Conservation (phyloP, 2,329 filamentous ascomycete genomes). For the Phialocephala subalpina region DNA sequence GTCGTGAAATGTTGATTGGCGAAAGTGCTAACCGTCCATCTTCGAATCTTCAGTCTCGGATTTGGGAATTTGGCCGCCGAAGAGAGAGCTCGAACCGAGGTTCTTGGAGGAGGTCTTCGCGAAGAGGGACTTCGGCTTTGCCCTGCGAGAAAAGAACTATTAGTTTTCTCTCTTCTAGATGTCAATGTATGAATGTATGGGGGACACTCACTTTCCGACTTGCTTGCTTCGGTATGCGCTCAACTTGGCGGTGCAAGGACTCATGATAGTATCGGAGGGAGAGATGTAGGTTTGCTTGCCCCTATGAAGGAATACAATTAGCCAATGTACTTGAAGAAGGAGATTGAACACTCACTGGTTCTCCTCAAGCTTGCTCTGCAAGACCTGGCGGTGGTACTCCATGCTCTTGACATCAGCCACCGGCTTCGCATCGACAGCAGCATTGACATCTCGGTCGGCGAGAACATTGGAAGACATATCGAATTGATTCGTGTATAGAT, state of each 20-base stretch:
- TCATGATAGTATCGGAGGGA: constrained; percentile 90
- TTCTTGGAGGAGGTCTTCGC: constrained; percentile 72
- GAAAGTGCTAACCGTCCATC: constrained; percentile 18
- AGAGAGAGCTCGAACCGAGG: constrained; percentile 47
- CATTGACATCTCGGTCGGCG: constrained; percentile 72
- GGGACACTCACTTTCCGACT: constrained; percentile 71
- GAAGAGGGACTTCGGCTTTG: constrained; percentile 74
- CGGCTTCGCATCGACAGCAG: constrained; percentile 46
- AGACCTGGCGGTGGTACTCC: constrained; percentile 80
- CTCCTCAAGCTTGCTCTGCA: constrained; percentile 75
- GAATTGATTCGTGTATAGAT: constrained; percentile 26
- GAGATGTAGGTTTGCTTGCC: constrained; percentile 67
- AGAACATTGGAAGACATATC: constrained; percentile 68
- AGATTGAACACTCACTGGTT: constrained; percentile 61
- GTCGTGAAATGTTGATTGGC: neutral
- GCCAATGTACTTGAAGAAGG: constrained; percentile 26
- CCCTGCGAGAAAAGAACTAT: constrained; percentile 50
- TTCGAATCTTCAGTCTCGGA: constrained; percentile 26
- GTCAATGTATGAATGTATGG: neutral
- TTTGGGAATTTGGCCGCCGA: constrained; percentile 37
- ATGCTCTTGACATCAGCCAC: constrained; percentile 67
- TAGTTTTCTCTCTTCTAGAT: neutral
- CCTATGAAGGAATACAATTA: constrained; percentile 27
- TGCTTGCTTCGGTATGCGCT: constrained; percentile 83
- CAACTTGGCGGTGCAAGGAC: constrained; percentile 84